Evolutionary conservation across 371 early-diverging fungal species (phyloP).

Genomic region (Mucor saturninus): DNA sequence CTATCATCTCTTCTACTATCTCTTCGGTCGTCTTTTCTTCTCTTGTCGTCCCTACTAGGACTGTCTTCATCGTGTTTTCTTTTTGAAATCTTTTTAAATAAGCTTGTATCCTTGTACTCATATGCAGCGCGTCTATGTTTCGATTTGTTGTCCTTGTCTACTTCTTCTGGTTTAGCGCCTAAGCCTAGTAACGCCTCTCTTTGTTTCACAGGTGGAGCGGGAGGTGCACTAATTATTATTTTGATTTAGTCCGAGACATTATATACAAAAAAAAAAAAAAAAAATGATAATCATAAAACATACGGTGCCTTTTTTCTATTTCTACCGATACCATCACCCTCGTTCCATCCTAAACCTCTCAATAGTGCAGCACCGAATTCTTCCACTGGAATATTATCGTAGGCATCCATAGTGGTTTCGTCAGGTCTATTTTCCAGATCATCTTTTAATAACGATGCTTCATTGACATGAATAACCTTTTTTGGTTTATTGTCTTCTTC

Average conservation of each 20-base stretch:
- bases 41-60: not conserved
- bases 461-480: slow-evolving; percentile 52
- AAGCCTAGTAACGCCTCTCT: slow-evolving; percentile 77
- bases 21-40: slow-evolving; percentile 9
- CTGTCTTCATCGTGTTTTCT: slow-evolving; percentile 33
- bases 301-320: slow-evolving; percentile 42
- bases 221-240: slow-evolving; percentile 31
- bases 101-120: slow-evolving; percentile 46
- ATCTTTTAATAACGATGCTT: slow-evolving; percentile 56
- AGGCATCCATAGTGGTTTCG: slow-evolving; percentile 77
- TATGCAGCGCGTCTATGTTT: slow-evolving; percentile 36
- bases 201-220: slow-evolving; percentile 49
- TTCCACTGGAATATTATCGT: slow-evolving; percentile 85
- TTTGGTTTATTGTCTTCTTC: slow-evolving; percentile 51
- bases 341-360: slow-evolving; percentile 93
- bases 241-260: not conserved
- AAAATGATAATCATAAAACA: slow-evolving; percentile 13
- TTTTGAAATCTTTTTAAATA: slow-evolving; percentile 52
- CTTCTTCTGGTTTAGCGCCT: slow-evolving; percentile 71
- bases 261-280: slow-evolving; percentile 13
- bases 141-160: slow-evolving; percentile 22
- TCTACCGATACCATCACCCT: slow-evolving; percentile 72
- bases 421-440: slow-evolving; percentile 58
- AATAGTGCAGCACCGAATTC: slow-evolving; percentile 90
- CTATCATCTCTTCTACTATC: not conserved